Conservation (phyloP, 2,329 filamentous ascomycete species). For the Pseudogymnoascus sp. region DNA sequence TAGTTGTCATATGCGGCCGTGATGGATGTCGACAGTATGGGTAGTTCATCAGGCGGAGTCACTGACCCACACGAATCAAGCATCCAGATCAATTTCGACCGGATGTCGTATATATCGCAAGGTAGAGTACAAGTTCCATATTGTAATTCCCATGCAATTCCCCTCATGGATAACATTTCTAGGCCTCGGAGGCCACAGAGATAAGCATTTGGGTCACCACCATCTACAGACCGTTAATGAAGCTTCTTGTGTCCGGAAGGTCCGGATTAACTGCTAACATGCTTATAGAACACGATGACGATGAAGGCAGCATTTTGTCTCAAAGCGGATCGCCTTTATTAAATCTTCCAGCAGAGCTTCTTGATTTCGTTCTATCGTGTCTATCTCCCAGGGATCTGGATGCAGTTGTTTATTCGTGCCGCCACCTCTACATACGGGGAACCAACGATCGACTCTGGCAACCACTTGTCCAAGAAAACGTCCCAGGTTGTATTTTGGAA, state of each 20-base stretch:
- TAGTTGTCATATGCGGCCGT: neutral
- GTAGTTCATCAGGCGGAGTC: neutral
- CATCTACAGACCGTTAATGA: neutral
- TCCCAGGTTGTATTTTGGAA: constrained; percentile 47
- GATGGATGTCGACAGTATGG: neutral
- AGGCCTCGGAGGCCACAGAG: neutral
- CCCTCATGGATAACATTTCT: no score
- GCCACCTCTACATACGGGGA: constrained; percentile 48
- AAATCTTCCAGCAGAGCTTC: constrained; percentile 62
- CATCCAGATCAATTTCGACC: neutral
- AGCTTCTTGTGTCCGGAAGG: neutral
- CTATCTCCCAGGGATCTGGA: constrained; percentile 58
- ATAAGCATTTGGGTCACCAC: neutral
- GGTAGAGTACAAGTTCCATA: neutral
- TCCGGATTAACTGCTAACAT: neutral
- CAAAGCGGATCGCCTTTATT: constrained; percentile 32
- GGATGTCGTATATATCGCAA: neutral
- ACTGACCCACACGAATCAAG: neutral
- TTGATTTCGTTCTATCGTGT: constrained; percentile 61
- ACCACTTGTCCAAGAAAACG: constrained; percentile 55
- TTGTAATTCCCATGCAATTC: neutral
- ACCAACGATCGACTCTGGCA: constrained; percentile 65
- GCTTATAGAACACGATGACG: neutral
- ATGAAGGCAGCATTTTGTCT: neutral
- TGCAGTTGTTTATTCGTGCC: constrained; percentile 52